Base-by-base conservation (phyloP, 2,329 filamentous ascomycete genomes). In the Botryosphaeria dothidea region DNA sequence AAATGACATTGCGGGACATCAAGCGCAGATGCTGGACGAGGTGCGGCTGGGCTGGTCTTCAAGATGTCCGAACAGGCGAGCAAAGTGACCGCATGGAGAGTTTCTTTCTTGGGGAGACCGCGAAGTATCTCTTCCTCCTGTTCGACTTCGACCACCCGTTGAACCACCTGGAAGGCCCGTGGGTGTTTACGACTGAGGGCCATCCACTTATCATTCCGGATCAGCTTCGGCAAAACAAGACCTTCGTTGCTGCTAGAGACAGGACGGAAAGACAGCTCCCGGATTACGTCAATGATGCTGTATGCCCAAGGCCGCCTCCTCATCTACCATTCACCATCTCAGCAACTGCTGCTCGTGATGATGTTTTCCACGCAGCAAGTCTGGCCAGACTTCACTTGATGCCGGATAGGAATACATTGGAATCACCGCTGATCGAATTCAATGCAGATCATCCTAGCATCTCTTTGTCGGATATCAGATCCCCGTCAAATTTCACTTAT, bases 61-160 rank as follows among this genome's bases (percentile, higher is more conserved):
- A 81, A 31, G 82, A 84, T 67, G 82, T 84, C 21, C 75, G 78
- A 7, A 81, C 74, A n/a, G 94, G 94, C 3, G 92, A 97, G 78
- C 88, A 92, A 77, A 92, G 87, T 70, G 93, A 99, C 75, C 90
- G 95, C 36, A 98, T 98, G 95, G 95, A 99, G 78, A 98, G 94
- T 75, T 99, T 98, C 83, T 98, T 98, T 73, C 84, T 99, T 0
- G 94, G 95, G 15, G 95, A 99, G 78, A 99, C 95, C 1, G 90
- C 92, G 49, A 97, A 98, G 78, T 99, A 99, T 76, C 83, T 99
- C 68, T 98, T 96, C 75, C 81, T 99, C 63, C 86, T 98, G 2
- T 98, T 96, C 76, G 92, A 96, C 69, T 85, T 89, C 4, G 85
- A 88, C 15, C 95, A 98, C 78, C 92, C 93, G 0, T 80, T 99